Evolutionary conservation across 2,329 filamentous ascomycete species (phyloP).

Genomic region (Cladophialophora yegresii): DNA sequence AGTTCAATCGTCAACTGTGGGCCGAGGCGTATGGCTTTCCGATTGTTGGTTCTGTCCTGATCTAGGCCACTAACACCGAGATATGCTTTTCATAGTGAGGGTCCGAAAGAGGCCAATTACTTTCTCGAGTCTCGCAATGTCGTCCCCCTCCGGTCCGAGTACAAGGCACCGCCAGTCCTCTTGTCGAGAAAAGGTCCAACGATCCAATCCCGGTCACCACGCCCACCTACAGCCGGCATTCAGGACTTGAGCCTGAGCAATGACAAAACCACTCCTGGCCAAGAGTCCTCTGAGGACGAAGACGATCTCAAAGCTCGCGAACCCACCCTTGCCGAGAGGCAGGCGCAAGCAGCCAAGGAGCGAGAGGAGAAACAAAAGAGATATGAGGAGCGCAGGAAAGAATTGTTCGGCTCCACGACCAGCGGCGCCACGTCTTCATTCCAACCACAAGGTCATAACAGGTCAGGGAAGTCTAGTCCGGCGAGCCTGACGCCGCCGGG

Average conservation of each 20-base stretch:
- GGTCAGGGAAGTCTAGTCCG: constrained; percentile 62
- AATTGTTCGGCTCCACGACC: constrained; percentile 71
- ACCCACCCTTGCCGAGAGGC: constrained; percentile 73
- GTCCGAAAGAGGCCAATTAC: constrained; percentile 67
- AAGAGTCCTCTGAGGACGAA: constrained; percentile 61
- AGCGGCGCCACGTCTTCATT: constrained; percentile 32
- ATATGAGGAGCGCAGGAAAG: constrained; percentile 84
- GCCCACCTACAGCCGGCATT: constrained; percentile 28
- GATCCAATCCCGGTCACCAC: constrained; percentile 27
- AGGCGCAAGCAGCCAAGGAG: constrained; percentile 74
- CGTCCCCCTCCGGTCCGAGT: constrained; percentile 67
- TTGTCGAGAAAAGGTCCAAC: constrained; percentile 69
- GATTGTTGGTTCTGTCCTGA: neutral
- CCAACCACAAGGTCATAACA: constrained; percentile 26
- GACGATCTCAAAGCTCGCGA: constrained; percentile 62
- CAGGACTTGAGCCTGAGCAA: constrained; percentile 45
- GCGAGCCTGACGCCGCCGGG: constrained; percentile 64
- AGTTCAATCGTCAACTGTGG: constrained; percentile 85
- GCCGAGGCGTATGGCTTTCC: constrained; percentile 71
- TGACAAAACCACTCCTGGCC: constrained; percentile 41
- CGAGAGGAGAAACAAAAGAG: constrained; percentile 82
- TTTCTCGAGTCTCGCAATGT: constrained; percentile 66
- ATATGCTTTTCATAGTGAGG: constrained; percentile 59
- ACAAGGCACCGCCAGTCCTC: constrained; percentile 81
- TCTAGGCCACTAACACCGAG: neutral